Base-by-base conservation (phyloP, 2,329 filamentous ascomycete genomes). In the Tolypocladium amazonense region DNA sequence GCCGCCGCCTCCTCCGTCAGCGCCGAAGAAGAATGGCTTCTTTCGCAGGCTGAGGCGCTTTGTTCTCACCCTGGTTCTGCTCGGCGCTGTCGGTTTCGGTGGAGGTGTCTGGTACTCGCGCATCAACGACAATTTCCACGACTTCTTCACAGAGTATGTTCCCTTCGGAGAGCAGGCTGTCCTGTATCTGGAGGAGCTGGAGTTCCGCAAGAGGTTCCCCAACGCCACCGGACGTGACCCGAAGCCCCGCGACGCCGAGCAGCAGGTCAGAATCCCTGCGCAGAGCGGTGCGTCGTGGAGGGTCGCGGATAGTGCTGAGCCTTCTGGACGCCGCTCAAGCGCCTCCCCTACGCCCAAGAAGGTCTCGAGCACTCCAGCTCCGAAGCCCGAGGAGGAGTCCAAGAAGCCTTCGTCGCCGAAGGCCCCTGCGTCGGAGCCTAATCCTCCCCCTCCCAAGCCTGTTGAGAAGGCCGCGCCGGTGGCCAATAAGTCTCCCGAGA, bases 141-240 rank as follows among this genome's bases (percentile, higher is more conserved):
- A 99, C 75, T 94, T 97, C 80, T 99, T 99, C 77, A 97, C 92
- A 68, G 92, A 97, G 77, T 99, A 93, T 74, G 77, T 99, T 23
- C 94, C 94, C 27, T 96, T 89, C 66, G 94, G 92, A 69, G 94
- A 99, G 77, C 90, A 96, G 72, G 89, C 89, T 23, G 93, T 99
- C 54, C 85, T 96, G 33, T 97, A 96, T 77, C 87, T 99, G 58
- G 94, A 99, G 76, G 94, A 99, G 77, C 85, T 88, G 66, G 92
- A 97, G 70, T 97, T 96, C 79, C 86, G 88, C 71, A 92, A 88
- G 75, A 87, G 90, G 60, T 97, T 96, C 78, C 83, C 76, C 66
- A 78, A 75, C 69, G 77, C 75, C 65, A 60, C 74, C 45, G 67
- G 69, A 55, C 73, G 74, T 60, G 73, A 80, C 62, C 82, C 81